phyloP scores from a whole-genome alignment of 176 grass and related monocot species.

The Lolium multiflorum region DNA sequence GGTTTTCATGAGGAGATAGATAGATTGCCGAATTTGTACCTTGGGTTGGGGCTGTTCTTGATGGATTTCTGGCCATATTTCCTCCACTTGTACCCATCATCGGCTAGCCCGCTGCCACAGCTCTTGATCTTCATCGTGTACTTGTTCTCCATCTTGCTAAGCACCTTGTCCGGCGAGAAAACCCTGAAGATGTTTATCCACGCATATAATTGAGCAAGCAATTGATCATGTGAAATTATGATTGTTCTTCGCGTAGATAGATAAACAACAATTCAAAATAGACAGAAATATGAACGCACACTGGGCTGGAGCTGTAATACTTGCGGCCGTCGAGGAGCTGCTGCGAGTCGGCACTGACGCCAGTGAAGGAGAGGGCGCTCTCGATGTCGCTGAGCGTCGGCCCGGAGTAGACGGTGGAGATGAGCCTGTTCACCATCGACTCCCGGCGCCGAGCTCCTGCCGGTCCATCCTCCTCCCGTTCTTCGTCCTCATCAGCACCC shows the following conservation, averaged over 20 bases:
- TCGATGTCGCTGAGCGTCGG: slow-evolving; percentile 89
- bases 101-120: slow-evolving; percentile 57
- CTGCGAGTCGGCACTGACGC: slow-evolving; percentile 7
- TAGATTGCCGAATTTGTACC: slow-evolving; percentile 37
- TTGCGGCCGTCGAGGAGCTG: slow-evolving; percentile 24
- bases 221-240: neutral
- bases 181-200: slow-evolving; percentile 28
- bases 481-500: neutral
- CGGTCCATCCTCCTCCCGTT: neutral
- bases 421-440: slow-evolving; percentile 84
- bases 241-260: neutral
- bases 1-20: neutral
- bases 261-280: neutral
- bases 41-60: slow-evolving; percentile 98
- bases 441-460: slow-evolving; percentile 42
- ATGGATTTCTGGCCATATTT: slow-evolving; percentile 98
- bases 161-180: slow-evolving; percentile 72
- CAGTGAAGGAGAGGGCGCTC: slow-evolving; percentile 71
- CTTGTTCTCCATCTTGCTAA: slow-evolving; percentile 89
- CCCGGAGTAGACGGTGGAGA: slow-evolving; percentile 91
- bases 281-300: slow-evolving; percentile 28
- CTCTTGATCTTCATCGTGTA: slow-evolving; percentile 86
- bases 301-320: slow-evolving; percentile 47
- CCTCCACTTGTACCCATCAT: slow-evolving; percentile 99
- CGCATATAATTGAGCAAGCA: neutral